These are phyloP conservation scores for Aphanomyces stellatus DNA, from an alignment of 352 stramenopile species.

Conservation along the genomic window DNA sequence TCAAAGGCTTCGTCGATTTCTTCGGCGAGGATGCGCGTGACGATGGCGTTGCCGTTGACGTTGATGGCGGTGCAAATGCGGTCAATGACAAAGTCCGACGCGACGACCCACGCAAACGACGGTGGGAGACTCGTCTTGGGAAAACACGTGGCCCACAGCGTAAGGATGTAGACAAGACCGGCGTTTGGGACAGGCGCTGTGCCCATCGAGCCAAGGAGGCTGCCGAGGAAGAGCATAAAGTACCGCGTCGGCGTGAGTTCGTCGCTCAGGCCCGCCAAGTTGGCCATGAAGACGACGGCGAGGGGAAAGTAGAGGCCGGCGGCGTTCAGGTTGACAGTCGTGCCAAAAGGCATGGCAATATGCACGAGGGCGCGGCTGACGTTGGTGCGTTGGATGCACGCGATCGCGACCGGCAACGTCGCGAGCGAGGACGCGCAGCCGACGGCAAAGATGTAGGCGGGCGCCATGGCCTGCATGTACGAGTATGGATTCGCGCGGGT, in stretches of 20 bases:
- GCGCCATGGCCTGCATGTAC: conserved; percentile 55
- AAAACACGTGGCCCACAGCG: conserved; percentile 65
- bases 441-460: conserved; percentile 59
- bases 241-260: conserved; percentile 27
- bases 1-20: conserved; percentile 43
- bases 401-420: conserved; percentile 52
- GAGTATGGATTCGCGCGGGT: conserved; percentile 57
- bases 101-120: conserved; percentile 60
- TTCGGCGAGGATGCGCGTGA: conserved; percentile 62
- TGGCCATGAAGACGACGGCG: conserved; percentile 51
- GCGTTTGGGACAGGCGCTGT: conserved; percentile 66
- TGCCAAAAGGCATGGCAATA: too few relatives aligned
- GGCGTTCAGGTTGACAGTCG: conserved; percentile 47
- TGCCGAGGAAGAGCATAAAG: conserved; percentile 51
- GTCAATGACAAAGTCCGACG: conserved; percentile 62
- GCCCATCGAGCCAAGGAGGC: conserved; percentile 55
- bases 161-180: conserved; percentile 70
- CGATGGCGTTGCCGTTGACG: conserved; percentile 73
- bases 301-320: conserved; percentile 55
- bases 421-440: conserved; percentile 54
- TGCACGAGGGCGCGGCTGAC: too few relatives aligned
- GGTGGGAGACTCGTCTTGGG: conserved; percentile 34
- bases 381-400: conserved; percentile 46
- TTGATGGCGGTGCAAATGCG: conserved; percentile 66
- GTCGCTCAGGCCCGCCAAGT: conserved; percentile 55